Percentiles rank a stretch among this genome's conserved stretches.
These are phyloP conservation scores for Pseudopithomyces maydicus DNA, from an alignment of 2,329 filamentous ascomycete genomes.

Conservation along the genomic window DNA sequence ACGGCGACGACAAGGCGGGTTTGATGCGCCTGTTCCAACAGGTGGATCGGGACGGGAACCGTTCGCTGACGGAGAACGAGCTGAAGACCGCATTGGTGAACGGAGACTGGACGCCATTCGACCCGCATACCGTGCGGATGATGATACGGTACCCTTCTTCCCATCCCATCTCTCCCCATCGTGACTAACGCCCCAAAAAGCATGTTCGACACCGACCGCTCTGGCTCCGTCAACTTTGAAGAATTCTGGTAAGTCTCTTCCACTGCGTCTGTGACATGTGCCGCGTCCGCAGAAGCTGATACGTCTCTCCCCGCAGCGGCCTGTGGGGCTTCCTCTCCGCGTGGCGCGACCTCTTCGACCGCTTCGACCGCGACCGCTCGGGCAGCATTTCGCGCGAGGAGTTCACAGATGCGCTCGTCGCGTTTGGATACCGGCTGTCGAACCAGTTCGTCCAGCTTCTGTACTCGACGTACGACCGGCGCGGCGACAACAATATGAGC, in stretches of 20 bases:
- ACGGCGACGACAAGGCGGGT: slow-evolving; percentile 68
- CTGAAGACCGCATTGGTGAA: slow-evolving; percentile 91
- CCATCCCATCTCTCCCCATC: not conserved
- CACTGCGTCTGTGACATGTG: too few relatives aligned
- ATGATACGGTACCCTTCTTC: slow-evolving; percentile 70
- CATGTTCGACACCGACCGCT: slow-evolving; percentile 96
- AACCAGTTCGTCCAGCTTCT: slow-evolving; percentile 81
- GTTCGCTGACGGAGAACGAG: slow-evolving; percentile 83
- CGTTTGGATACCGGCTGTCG: slow-evolving; percentile 91
- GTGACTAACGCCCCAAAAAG: slow-evolving; percentile 42
- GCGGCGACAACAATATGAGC: slow-evolving; percentile 53
- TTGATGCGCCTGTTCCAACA: slow-evolving; percentile 86
- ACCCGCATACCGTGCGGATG: slow-evolving; percentile 92
- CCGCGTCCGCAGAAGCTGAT: too few relatives aligned
- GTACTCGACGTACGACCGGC: slow-evolving; percentile 81
- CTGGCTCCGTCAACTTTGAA: slow-evolving; percentile 87
- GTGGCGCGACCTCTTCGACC: slow-evolving; percentile 93
- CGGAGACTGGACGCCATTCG: slow-evolving; percentile 93
- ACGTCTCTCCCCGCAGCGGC: too few relatives aligned
- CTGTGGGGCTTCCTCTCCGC: slow-evolving; percentile 95
- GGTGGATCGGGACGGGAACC: slow-evolving; percentile 83
- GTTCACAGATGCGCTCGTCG: slow-evolving; percentile 84
- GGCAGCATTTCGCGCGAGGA: slow-evolving; percentile 87
- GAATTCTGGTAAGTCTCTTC: slow-evolving; percentile 73
- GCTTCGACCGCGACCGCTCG: slow-evolving; percentile 85